Evolutionary conservation across 768 basidiomycete genomes (phyloP), one percentile per base, ranked within the genome.

Genomic region (Neoboletus subvelutipes): DNA sequence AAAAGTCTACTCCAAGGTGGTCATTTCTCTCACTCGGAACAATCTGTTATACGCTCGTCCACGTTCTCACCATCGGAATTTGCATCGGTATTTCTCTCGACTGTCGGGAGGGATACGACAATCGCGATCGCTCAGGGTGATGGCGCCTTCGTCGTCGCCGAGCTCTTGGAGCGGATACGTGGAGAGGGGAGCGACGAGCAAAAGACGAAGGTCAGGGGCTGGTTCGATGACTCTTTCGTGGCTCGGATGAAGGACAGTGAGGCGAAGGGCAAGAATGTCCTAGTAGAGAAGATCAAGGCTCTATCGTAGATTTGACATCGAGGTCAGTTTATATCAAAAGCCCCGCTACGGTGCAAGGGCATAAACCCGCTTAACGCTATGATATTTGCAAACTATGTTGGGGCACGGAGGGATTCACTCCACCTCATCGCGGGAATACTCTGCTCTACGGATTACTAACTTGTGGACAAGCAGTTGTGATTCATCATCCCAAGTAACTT

Each of bases 1-100:
- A 97, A 97, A 70, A 85, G 85, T 7, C 83, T 97, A 7, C 78
- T 97, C 1, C 92, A 95, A 67, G 94, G 94, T 6, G 94, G 94
- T 0, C 93, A 95, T 68, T 97, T 86, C 73, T 85, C 84, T 58
- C 86, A 84, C 33, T 69, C 80, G 0, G 80, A 83, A 3, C 78
- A 79, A 22, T 59, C 79, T 3, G 76, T 95, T 37, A 79, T 81
- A 33, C 78, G 71, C 8, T 76, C 81, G 3, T 63, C 79, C 3
- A 61, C 70, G 1, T 93, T 87, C 79, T 83, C 86, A 20, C 75
- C 86, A 0, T 67, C 71, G 1, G 72, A 71, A 1, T 92, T 92
- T 59, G 90, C 88, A 0, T 71, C 73, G 4, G 67, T 73, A 12
- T 88, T 91, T 65, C 71, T 88, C 24, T 68, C 77, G 15, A 62